phyloP scores from a whole-genome alignment of 305 asterid genomes.

The Solanum aculeatissimum region DNA sequence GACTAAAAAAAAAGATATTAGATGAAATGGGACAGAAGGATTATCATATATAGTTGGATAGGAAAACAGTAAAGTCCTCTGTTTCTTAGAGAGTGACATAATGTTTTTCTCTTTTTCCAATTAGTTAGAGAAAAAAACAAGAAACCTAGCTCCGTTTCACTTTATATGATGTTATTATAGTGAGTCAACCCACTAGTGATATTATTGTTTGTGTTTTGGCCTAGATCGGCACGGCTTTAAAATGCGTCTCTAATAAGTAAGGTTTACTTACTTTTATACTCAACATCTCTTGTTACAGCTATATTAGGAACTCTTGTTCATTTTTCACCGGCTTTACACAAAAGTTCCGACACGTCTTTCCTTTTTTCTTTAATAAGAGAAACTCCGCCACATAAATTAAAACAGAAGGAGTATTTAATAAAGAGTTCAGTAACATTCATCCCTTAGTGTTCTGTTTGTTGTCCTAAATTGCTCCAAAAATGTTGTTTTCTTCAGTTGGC shows the following conservation, averaged over 20 bases:
- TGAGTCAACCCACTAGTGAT: too few relatives aligned
- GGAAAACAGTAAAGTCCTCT: background rate
- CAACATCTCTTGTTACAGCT: too few relatives aligned
- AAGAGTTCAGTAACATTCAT: background rate
- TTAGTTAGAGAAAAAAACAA: background rate
- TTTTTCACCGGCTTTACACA: background rate
- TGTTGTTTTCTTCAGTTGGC: conserved; percentile 35
- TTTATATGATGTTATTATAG: background rate
- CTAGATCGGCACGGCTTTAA: too few relatives aligned
- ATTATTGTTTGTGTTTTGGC: too few relatives aligned
- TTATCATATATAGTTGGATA: background rate
- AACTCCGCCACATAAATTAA: background rate
- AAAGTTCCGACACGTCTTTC: too few relatives aligned
- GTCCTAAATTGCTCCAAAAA: background rate
- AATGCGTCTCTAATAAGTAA: too few relatives aligned
- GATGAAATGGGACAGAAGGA: rapidly evolving
- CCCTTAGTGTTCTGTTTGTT: background rate
- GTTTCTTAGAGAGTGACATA: background rate
- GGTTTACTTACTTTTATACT: rapidly evolving
- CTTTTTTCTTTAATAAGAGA: too few relatives aligned
- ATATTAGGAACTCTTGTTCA: background rate
- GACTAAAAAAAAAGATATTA: too few relatives aligned
- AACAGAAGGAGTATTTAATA: background rate
- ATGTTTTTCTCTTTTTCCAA: background rate
- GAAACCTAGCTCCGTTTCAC: background rate